Conservation (phyloP, 2,329 filamentous ascomycete species). For the Boeremia exigua region DNA sequence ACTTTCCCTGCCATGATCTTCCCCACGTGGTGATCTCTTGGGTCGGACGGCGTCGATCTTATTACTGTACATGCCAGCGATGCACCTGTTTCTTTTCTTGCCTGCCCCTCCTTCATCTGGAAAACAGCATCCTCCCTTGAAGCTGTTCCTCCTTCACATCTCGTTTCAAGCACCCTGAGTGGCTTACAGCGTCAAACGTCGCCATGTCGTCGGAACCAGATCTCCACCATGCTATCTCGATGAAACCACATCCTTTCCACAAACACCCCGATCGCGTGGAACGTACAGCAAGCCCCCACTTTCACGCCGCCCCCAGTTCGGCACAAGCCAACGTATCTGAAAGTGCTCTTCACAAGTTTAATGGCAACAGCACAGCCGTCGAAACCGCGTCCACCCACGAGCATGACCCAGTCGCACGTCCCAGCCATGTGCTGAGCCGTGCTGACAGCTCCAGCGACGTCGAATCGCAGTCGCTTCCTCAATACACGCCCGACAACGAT, state of each 20-base stretch:
- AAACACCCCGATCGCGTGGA: slow-evolving; percentile 35
- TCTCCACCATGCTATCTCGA: slow-evolving; percentile 56
- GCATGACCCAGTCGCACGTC: slow-evolving; percentile 45
- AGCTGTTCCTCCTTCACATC: background rate
- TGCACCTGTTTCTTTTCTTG: background rate
- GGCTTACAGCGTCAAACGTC: background rate
- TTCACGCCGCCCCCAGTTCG: slow-evolving; percentile 27
- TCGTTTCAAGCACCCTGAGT: background rate
- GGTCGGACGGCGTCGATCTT: slow-evolving; percentile 14
- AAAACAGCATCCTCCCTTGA: background rate
- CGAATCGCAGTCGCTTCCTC: slow-evolving; percentile 60
- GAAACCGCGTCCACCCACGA: slow-evolving; percentile 41
- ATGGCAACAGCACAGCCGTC: slow-evolving; percentile 50
- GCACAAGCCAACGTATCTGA: slow-evolving; percentile 24
- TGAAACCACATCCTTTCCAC: slow-evolving; percentile 55
- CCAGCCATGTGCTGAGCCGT: slow-evolving; percentile 41
- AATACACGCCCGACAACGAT: slow-evolving; percentile 71
- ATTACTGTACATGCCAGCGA: slow-evolving; percentile 5
- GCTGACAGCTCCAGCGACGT: slow-evolving; percentile 37
- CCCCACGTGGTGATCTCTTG: slow-evolving; percentile 21
- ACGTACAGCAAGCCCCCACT: slow-evolving; percentile 39
- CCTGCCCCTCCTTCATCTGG: background rate
- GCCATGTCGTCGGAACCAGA: slow-evolving; percentile 52
- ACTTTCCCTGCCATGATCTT: slow-evolving; percentile 15
- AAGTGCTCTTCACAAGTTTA: slow-evolving; percentile 24